Conservation (phyloP, 176 grass and related monocot species). For the Microstegium vimineum region DNA sequence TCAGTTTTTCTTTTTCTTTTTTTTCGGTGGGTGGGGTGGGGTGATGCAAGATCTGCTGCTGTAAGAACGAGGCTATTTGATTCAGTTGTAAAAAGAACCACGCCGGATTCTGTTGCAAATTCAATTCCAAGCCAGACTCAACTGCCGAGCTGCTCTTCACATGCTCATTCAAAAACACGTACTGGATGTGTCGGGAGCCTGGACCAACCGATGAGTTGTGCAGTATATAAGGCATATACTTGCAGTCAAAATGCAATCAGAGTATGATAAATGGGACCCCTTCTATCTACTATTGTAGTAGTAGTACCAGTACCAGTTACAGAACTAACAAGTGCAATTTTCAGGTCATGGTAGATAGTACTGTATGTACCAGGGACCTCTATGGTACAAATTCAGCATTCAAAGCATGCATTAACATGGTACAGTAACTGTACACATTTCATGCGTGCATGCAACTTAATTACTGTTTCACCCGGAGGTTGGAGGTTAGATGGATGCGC, state of each 20-base stretch:
- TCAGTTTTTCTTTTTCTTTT: background rate
- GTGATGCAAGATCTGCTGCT: background rate
- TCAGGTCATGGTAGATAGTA: background rate
- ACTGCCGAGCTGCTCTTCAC: background rate
- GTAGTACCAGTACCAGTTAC: conserved; percentile 15
- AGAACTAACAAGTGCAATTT: background rate
- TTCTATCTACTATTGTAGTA: background rate
- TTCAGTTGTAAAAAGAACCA: background rate
- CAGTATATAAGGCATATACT: background rate
- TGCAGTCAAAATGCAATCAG: background rate
- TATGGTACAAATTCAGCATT: background rate
- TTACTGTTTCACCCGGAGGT: background rate
- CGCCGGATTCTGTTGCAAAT: background rate
- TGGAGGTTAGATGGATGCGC: background rate
- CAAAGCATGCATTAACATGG: background rate
- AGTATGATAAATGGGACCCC: background rate
- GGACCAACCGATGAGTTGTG: background rate
- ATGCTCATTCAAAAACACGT: conserved; percentile 11
- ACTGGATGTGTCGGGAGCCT: background rate
- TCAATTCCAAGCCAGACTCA: background rate
- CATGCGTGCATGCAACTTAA: background rate
- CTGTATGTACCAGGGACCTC: background rate
- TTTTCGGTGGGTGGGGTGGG: background rate
- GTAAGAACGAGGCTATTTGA: background rate
- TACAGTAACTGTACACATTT: background rate